phyloP scores from a whole-genome alignment of 2,329 filamentous ascomycete genomes.

The Ophiostoma novo-ulmi region DNA sequence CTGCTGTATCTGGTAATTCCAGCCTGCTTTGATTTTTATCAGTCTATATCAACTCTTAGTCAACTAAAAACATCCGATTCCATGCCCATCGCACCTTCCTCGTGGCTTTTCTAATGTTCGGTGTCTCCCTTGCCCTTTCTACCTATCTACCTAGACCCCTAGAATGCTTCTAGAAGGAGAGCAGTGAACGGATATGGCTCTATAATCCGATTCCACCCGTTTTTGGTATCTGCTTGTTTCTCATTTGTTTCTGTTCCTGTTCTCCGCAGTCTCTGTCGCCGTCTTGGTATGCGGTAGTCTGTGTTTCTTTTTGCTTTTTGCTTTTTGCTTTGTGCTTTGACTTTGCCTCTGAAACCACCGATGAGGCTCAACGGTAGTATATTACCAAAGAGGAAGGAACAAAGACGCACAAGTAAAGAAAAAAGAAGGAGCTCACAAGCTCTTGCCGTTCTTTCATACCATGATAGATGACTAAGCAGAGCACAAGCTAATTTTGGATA shows the following conservation, averaged over 20 bases:
- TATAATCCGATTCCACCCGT: neutral
- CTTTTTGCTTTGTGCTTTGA: no score
- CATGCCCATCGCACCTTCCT: neutral
- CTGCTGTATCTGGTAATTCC: neutral
- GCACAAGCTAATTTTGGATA: neutral
- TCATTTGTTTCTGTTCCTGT: neutral
- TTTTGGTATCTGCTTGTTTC: neutral
- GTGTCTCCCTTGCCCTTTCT: neutral
- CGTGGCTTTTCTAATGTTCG: neutral
- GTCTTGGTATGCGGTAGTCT: neutral
- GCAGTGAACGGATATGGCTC: neutral
- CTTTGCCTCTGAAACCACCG: neutral
- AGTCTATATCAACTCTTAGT: no score
- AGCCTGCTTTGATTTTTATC: neutral
- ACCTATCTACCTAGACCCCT: neutral
- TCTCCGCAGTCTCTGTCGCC: neutral
- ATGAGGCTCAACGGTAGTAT: neutral
- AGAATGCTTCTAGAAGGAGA: constrained; percentile 4
- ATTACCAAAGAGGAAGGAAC: neutral
- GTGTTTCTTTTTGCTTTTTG: no score
- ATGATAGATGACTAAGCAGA: neutral
- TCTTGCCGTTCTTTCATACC: neutral
- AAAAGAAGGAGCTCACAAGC: neutral
- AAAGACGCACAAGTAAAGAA: neutral
- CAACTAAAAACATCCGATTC: neutral